Evolutionary conservation across 768 basidiomycete genomes (phyloP).

Genomic region (Thelephora ganbajun): DNA sequence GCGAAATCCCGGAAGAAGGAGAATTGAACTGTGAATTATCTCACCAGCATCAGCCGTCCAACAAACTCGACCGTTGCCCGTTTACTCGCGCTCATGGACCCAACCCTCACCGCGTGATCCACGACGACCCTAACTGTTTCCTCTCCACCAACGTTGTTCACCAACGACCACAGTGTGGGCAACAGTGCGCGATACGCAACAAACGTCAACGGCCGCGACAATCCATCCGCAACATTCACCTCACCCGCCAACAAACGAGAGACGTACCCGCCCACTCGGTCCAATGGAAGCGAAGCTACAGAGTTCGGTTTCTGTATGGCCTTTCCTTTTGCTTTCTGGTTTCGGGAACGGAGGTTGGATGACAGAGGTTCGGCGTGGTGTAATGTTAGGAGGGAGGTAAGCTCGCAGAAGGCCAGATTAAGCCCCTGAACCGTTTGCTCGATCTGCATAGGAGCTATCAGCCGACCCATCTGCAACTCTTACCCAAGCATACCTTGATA

Average conservation of each 20-base stretch:
- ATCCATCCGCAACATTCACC: constrained; percentile 11
- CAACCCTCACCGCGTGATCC: constrained; percentile 47
- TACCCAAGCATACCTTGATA: constrained; percentile 33
- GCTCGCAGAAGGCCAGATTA: constrained; percentile 67
- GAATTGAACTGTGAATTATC: constrained; percentile 16
- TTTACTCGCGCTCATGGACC: constrained; percentile 53
- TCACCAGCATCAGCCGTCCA: constrained; percentile 53
- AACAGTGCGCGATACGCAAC: constrained; percentile 51
- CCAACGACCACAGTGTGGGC: constrained; percentile 67
- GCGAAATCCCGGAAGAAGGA: neutral
- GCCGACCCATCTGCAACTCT: constrained; percentile 1
- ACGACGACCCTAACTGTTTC: constrained; percentile 29
- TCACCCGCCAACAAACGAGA: constrained; percentile 41
- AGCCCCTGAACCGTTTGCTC: constrained; percentile 58
- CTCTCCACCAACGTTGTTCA: constrained; percentile 24
- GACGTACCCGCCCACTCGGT: constrained; percentile 47
- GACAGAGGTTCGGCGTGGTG: constrained; percentile 13
- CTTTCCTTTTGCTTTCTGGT: neutral
- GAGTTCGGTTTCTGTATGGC: constrained; percentile 3
- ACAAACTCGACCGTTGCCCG: constrained; percentile 62
- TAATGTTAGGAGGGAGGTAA: constrained; percentile 50
- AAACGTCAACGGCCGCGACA: constrained; percentile 38
- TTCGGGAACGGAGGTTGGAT: constrained; percentile 3
- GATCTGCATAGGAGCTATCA: constrained; percentile 25
- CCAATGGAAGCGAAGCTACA: constrained; percentile 25